Percentiles rank a stretch among this genome's conserved stretches.
Evolutionary conservation across 2,329 filamentous ascomycete genomes (phyloP).

Genomic region (Penicillium sp.): DNA sequence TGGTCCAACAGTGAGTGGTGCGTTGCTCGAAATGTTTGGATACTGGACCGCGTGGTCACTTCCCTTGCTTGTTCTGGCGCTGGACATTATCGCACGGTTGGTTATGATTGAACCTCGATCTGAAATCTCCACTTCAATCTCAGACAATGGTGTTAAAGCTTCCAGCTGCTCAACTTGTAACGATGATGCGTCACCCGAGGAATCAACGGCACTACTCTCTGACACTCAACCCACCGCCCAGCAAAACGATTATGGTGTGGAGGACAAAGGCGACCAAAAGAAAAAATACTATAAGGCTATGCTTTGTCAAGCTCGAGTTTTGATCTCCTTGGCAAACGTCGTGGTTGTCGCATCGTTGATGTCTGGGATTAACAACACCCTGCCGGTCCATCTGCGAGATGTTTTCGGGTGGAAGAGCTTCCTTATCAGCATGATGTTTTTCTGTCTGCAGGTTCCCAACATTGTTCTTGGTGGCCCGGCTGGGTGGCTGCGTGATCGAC

Average conservation of each 20-base stretch:
- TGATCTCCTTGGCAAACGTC: slow-evolving; percentile 44
- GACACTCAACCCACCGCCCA: background rate
- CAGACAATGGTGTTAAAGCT: background rate
- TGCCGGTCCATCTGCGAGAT: slow-evolving; percentile 56
- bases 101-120: slow-evolving; percentile 29
- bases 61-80: slow-evolving; percentile 25
- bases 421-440: slow-evolving; percentile 58
- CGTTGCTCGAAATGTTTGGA: slow-evolving; percentile 29
- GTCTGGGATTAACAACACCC: slow-evolving; percentile 56
- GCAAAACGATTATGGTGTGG: background rate
- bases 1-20: slow-evolving; percentile 32
- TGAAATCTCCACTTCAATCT: background rate
- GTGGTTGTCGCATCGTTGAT: slow-evolving; percentile 52
- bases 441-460: slow-evolving; percentile 58
- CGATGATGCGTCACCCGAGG: background rate
- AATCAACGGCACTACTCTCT: slow-evolving; percentile 3
- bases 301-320: slow-evolving; percentile 44
- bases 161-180: background rate
- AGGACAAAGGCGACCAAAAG: background rate
- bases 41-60: slow-evolving; percentile 35
- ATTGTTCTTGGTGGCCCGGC: slow-evolving; percentile 61
- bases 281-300: slow-evolving; percentile 39
- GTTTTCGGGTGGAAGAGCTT: slow-evolving; percentile 58
- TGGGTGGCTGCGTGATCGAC: slow-evolving; percentile 46
- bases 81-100: slow-evolving; percentile 32